Percentiles rank a stretch among this genome's conserved stretches.
phyloP scores from a whole-genome alignment of 495 filamentous ascomycete species.

The Annulohypoxylon stygium region DNA sequence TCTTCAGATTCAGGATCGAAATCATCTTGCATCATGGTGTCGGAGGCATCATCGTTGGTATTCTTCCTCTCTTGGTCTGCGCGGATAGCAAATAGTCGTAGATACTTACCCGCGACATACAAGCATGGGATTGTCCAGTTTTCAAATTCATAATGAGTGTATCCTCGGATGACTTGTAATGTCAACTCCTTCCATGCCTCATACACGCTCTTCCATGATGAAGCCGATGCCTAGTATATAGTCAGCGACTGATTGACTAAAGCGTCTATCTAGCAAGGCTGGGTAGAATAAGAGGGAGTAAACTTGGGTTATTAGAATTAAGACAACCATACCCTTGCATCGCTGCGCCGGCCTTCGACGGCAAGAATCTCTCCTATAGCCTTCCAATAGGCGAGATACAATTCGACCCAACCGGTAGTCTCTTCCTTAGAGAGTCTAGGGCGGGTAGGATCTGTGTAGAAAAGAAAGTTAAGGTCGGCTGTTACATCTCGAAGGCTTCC shows the following conservation, averaged over 20 bases:
- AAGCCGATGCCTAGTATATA: constrained; percentile 50
- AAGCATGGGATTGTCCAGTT: constrained; percentile 92
- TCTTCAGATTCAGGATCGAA: constrained; percentile 76
- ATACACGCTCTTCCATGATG: constrained; percentile 80
- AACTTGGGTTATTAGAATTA: neutral
- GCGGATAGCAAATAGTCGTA: constrained; percentile 88
- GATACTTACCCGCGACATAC: constrained; percentile 83
- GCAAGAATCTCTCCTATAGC: constrained; percentile 75
- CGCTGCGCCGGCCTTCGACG: constrained; percentile 59
- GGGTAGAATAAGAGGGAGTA: constrained; percentile 17
- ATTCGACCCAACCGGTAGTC: constrained; percentile 80
- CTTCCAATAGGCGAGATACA: constrained; percentile 87
- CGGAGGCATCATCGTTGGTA: constrained; percentile 58
- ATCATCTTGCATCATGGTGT: constrained; percentile 77
- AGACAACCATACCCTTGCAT: constrained; percentile 50
- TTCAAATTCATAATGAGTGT: constrained; percentile 75
- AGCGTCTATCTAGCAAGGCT: neutral
- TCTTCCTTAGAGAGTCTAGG: constrained; percentile 71
- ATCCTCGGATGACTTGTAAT: constrained; percentile 78
- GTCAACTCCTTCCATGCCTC: constrained; percentile 85
- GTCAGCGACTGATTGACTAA: constrained; percentile 5
- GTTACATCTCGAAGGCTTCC: constrained; percentile 39
- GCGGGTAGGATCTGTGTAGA: constrained; percentile 45
- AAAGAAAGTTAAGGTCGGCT: constrained; percentile 47
- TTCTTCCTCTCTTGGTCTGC: constrained; percentile 76